Base-by-base conservation (phyloP, 2,329 filamentous ascomycete genomes). In the Ascochyta koolunga region DNA sequence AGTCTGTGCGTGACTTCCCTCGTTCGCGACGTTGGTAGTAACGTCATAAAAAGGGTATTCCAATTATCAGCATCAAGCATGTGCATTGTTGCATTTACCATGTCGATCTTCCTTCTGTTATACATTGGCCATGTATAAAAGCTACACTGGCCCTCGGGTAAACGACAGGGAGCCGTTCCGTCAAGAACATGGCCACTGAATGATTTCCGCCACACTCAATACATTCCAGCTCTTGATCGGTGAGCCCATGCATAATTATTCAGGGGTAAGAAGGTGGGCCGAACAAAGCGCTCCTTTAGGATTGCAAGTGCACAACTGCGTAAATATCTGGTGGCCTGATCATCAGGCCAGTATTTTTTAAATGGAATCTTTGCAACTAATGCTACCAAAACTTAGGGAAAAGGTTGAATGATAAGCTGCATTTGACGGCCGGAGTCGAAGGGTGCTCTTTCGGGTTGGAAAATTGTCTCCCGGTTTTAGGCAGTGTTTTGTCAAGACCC, bases 191-290 rank as follows among this genome's bases (percentile, higher is more conserved):
- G 27, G 38, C 29, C 19, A 18, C 27, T 38, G 38, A n/a, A 19
- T 22, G 15, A 5, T 22, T 19, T 31, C 33, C 45, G 21, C 24
- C 33, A 54, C 36, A 24, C 29, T 44, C 15, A 41, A 41, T 29
- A 18, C 29, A 22, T 38, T 38, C 35, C 21, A 27, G 25, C 22
- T 46, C 27, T 18, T 50, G 45, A 46, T 54, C 51, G 51, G 46
- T 54, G 31, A 43, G 21, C 19, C 15, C 10, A 29, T 49, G 46
- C 46, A 36, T 19, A 16, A 9, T n/a, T 6, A 9, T 18, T 36
- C 40, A 49, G 37, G 42, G 42, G 32, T 41, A 19, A 50, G 51
- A 27, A 54, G 13, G 45, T 54, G 15, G 40, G 51, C 45, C 46
- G 51, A 54, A 40, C n/a, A 29, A 36, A 29, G 27, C 38, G 42